Percentiles rank a stretch among this genome's conserved stretches.
These are phyloP conservation scores for Ilyonectria mors-panacis DNA, from an alignment of 2,329 filamentous ascomycete species.

Conservation along the genomic window DNA sequence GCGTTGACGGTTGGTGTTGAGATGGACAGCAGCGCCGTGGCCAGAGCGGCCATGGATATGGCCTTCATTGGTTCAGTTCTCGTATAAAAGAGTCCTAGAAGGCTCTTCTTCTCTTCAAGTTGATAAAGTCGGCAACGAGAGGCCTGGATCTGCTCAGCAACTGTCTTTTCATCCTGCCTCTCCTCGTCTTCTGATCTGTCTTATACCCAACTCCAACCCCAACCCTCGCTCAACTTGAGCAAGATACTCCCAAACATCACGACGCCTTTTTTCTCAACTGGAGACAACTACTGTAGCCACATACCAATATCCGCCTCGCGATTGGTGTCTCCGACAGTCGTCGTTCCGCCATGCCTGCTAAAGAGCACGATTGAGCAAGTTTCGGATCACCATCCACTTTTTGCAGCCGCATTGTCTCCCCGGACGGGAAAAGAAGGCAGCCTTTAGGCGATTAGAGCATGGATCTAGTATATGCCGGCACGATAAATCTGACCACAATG, in stretches of 20 bases:
- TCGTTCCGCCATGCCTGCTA: neutral
- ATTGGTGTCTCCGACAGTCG: conserved; percentile 4
- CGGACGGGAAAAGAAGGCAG: neutral
- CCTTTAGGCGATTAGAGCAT: neutral
- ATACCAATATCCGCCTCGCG: neutral
- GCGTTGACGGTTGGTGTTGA: neutral
- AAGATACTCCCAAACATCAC: neutral
- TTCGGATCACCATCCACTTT: neutral
- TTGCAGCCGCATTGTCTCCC: neutral
- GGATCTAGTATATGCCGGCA: neutral
- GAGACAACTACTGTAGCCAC: conserved; percentile 1
- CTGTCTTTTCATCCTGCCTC: neutral
- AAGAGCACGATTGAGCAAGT: conserved; percentile 22
- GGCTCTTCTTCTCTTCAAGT: neutral
- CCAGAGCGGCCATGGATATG: neutral
- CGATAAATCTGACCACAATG: neutral
- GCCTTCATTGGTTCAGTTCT: neutral
- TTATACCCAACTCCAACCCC: neutral
- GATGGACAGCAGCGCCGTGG: neutral
- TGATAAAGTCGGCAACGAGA: neutral
- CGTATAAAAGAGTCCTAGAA: neutral
- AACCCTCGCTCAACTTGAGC: conserved; percentile 3
- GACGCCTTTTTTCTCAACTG: neutral
- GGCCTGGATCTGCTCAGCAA: neutral
- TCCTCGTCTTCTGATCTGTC: neutral